These are phyloP conservation scores for Colletotrichum camelliae DNA, from an alignment of 2,329 filamentous ascomycete species.

Conservation along the genomic window DNA sequence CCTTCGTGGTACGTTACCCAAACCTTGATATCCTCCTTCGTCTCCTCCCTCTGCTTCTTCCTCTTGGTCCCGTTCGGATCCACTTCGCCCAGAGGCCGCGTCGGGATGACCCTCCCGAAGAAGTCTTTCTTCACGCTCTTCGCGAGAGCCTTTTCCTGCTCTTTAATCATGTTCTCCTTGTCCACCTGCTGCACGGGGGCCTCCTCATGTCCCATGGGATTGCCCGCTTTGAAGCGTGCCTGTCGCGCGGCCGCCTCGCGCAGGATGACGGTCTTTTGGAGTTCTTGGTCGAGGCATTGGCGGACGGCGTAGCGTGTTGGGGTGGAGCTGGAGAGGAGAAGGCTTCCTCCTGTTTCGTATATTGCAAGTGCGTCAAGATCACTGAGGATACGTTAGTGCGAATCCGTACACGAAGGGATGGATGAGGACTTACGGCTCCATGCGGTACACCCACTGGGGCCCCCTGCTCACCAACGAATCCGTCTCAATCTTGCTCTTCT, in stretches of 20 bases:
- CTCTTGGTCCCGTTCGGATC: conserved; percentile 40
- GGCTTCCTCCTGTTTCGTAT: conserved; percentile 71
- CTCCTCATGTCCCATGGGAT: conserved; percentile 23
- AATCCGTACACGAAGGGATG: neutral
- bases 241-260: conserved; percentile 72
- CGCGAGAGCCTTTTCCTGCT: conserved; percentile 34
- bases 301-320: conserved; percentile 91
- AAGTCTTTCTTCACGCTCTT: conserved; percentile 75
- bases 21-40: conserved; percentile 56
- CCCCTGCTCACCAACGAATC: conserved; percentile 65
- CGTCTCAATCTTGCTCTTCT: conserved; percentile 79
- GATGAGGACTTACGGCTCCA: conserved; percentile 79
- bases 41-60: conserved; percentile 31
- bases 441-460: conserved; percentile 83
- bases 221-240: conserved; percentile 62
- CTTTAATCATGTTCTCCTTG: conserved; percentile 42
- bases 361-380: conserved; percentile 78
- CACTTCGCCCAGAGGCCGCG: conserved; percentile 41
- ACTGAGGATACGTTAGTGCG: conserved; percentile 36
- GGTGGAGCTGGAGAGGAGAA: conserved; percentile 60
- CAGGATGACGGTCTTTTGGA: conserved; percentile 72
- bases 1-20: conserved; percentile 94
- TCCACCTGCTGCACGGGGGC: conserved; percentile 36
- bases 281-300: conserved; percentile 91
- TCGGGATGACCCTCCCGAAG: conserved; percentile 76